Evolutionary conservation across 1,284 basidiomycete genomes (phyloP), one percentile per base, ranked within the genome.

Genomic region (Melampsora abietis-canadensis): DNA sequence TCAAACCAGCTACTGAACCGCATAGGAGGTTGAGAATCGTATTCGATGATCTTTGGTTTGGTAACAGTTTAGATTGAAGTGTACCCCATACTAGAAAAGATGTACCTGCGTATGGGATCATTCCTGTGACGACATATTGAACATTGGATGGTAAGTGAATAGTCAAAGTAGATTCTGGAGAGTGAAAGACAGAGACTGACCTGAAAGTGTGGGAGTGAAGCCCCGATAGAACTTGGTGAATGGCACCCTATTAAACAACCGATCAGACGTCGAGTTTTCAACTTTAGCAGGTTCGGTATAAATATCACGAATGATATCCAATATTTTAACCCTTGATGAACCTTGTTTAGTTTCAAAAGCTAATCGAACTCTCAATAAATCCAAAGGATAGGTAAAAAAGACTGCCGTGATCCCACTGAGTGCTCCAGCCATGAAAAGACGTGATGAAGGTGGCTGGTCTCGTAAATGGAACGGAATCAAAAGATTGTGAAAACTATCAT

Each of bases 21-120:
- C 94, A 90, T 17, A 84, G 82, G 0, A 98, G 86, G 79, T 88
- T 86, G 19, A 84, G 80, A 1, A 80, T 31, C 76, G 83, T 10
- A 21, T 57, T 57, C 19, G 51, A 57, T 17, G 40, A 44, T 17
- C 40, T 44, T 82, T 57, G 64, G 79, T 78, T 24, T 75, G 81
- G 79, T 80, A 78, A 70, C 74, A 92, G 84, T 68, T 84, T 84
- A 3, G 89, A 85, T 78, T 91, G 90, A 60, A 94, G 86, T 77
- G 87, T 90, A 54, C 91, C 93, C 89, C 92, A 97, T 24, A 89
- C 89, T 69, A 98, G 87, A 84, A 99, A 99, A 14, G 91, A 92
- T 0, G 93, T 94, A 8, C 96, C 96, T 0, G 94, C 94, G 80
- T 99, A 98, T 0, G 96, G 96, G 21, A 98, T 85, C 88, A 98